Evolutionary conservation across 2,329 filamentous ascomycete species (phyloP).

Genomic region (Apiospora arundinis): DNA sequence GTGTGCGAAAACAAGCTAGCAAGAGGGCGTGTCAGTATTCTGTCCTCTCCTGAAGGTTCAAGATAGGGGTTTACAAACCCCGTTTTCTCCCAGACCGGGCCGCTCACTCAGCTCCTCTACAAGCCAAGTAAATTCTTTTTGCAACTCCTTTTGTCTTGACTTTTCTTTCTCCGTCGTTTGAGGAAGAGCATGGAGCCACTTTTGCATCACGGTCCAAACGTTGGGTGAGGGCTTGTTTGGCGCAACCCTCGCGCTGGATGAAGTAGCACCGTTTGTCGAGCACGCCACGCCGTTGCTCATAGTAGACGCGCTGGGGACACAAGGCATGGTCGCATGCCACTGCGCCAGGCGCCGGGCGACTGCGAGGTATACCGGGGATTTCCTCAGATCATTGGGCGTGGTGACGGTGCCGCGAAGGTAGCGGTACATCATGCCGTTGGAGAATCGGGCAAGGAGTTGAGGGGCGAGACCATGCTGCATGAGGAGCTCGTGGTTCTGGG

Average conservation of each 20-base stretch:
- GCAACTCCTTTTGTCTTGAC: slow-evolving; percentile 70
- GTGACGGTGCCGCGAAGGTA: slow-evolving; percentile 85
- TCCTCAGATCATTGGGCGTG: slow-evolving; percentile 78
- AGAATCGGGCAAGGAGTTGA: slow-evolving; percentile 85
- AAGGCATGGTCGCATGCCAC: slow-evolving; percentile 84
- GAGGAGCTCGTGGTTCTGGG: slow-evolving; percentile 82
- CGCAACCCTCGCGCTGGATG: slow-evolving; percentile 50
- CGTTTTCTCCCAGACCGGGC: slow-evolving; percentile 76
- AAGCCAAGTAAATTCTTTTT: slow-evolving; percentile 75
- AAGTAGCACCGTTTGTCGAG: slow-evolving; percentile 36
- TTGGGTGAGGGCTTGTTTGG: slow-evolving; percentile 80
- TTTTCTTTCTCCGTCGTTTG: slow-evolving; percentile 72
- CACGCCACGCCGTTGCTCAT: slow-evolving; percentile 46
- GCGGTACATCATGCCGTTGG: slow-evolving; percentile 94
- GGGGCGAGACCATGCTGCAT: slow-evolving; percentile 85
- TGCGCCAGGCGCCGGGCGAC: slow-evolving; percentile 85
- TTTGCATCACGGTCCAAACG: slow-evolving; percentile 93
- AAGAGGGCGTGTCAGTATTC: background rate
- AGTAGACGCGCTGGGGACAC: slow-evolving; percentile 47
- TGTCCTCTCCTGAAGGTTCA: background rate
- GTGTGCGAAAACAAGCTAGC: slow-evolving; percentile 83
- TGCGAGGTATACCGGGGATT: slow-evolving; percentile 77
- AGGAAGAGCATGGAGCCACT: slow-evolving; percentile 90
- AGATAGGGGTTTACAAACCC: slow-evolving; percentile 57
- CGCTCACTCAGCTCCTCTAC: slow-evolving; percentile 76